Percentiles rank a stretch among this genome's conserved stretches.
Evolutionary conservation across 2,329 filamentous ascomycete genomes (phyloP).

Genomic region (Cucurbitaria berberidis): DNA sequence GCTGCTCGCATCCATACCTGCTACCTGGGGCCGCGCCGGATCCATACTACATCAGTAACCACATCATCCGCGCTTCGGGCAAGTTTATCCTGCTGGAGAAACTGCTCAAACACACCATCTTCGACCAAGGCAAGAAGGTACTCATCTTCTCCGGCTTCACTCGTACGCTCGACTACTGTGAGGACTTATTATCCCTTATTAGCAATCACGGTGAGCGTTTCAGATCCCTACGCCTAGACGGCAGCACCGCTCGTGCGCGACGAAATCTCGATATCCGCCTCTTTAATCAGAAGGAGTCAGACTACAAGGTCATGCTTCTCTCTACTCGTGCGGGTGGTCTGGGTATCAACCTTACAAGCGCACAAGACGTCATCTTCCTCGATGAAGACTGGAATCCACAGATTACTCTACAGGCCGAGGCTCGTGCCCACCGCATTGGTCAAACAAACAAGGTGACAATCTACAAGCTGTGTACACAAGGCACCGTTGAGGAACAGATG

Average conservation of each 20-base stretch:
- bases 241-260: constrained; percentile 55
- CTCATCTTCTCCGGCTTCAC: constrained; percentile 65
- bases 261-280: constrained; percentile 61
- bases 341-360: constrained; percentile 61
- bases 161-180: constrained; percentile 57
- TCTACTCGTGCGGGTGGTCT: constrained; percentile 63
- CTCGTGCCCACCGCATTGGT: constrained; percentile 61
- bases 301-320: constrained; percentile 62
- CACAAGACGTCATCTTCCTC: constrained; percentile 63
- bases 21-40: constrained; percentile 55
- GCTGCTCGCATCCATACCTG: constrained; percentile 62
- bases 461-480: constrained; percentile 63
- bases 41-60: constrained; percentile 54
- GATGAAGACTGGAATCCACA: constrained; percentile 65
- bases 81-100: constrained; percentile 64
- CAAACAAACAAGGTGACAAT: constrained; percentile 61
- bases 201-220: constrained; percentile 51
- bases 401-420: constrained; percentile 61
- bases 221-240: constrained; percentile 59
- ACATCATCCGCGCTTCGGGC: constrained; percentile 59
- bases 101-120: constrained; percentile 56
- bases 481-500: constrained; percentile 66
- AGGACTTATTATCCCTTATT: constrained; percentile 57
- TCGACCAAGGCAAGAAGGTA: constrained; percentile 60
- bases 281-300: constrained; percentile 56